phyloP scores from a whole-genome alignment of 345 rosid genomes.

The Mercurialis annua region DNA sequence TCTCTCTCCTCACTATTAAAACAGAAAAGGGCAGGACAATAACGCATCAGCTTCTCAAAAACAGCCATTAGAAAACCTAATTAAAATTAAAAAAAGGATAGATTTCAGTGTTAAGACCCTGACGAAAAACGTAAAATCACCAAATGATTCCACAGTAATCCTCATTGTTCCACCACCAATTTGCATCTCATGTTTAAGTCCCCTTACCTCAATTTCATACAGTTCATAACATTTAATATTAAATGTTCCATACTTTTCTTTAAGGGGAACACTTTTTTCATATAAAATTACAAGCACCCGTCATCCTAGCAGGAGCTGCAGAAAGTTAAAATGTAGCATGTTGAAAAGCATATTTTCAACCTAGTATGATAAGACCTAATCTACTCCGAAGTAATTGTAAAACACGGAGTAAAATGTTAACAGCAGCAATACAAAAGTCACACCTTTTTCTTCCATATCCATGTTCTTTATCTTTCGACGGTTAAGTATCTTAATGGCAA shows the following conservation, averaged over 20 bases:
- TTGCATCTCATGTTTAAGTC: background rate
- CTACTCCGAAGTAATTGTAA: background rate
- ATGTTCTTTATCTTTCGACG: slow-evolving; percentile 71
- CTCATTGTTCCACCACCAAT: background rate
- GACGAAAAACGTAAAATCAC: background rate
- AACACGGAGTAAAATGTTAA: no score
- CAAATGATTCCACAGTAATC: background rate
- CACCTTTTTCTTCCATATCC: slow-evolving; percentile 97
- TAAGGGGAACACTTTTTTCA: no score
- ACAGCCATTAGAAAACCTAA: no score
- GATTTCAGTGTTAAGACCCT: background rate
- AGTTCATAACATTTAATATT: background rate
- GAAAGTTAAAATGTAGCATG: no score
- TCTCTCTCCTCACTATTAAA: slow-evolving; percentile 84
- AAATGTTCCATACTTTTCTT: background rate
- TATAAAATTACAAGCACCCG: background rate
- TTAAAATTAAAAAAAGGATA: background rate
- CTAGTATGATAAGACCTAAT: background rate
- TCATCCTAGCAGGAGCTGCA: background rate
- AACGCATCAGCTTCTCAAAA: background rate
- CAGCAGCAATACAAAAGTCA: background rate
- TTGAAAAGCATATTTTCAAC: background rate
- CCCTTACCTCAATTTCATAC: background rate
- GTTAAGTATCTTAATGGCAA: slow-evolving; percentile 92
- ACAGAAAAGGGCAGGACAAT: background rate